A percentile compares a stretch with the other conserved stretches of the same genome.
Conservation (phyloP, 1,284 basidiomycete species). For the Sphagnurus paluster region DNA sequence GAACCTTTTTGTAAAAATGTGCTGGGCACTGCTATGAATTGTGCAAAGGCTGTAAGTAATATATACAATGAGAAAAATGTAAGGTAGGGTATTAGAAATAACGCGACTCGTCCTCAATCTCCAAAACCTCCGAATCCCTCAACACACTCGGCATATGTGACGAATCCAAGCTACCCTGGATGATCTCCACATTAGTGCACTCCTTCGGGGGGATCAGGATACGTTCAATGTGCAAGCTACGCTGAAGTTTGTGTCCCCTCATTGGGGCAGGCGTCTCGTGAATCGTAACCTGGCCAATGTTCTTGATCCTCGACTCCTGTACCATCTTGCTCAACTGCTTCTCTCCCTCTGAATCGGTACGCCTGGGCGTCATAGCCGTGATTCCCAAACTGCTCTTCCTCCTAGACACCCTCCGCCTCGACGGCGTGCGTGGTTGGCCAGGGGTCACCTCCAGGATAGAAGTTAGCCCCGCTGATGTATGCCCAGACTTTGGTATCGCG, state of each 20-base stretch:
- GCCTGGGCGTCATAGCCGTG: too few species aligned
- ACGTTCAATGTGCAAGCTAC: slow-evolving; percentile 32
- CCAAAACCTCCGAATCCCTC: slow-evolving; percentile 30
- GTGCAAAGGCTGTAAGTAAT: too few species aligned
- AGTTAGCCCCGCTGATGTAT: background rate
- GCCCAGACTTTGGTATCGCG: slow-evolving; percentile 1
- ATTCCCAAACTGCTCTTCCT: slow-evolving; percentile 8
- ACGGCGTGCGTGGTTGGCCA: background rate
- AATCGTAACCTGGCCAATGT: slow-evolving; percentile 39
- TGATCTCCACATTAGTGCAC: slow-evolving; percentile 22
- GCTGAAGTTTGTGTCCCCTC: slow-evolving; percentile 20
- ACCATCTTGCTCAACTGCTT: background rate
- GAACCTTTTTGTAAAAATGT: too few species aligned
- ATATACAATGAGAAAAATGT: too few species aligned
- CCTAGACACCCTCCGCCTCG: slow-evolving; percentile 16
- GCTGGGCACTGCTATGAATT: too few species aligned
- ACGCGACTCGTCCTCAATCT: slow-evolving; percentile 22
- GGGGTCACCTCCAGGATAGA: slow-evolving; percentile 3
- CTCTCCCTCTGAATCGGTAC: too few species aligned
- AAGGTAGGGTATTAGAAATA: too few species aligned
- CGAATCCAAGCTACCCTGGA: slow-evolving; percentile 24
- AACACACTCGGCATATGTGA: slow-evolving; percentile 21
- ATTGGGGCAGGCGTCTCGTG: slow-evolving; percentile 35
- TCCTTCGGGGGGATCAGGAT: slow-evolving; percentile 27
- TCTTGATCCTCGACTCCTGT: slow-evolving; percentile 37